Evolutionary conservation across 2,329 filamentous ascomycete genomes (phyloP), one percentile per base, ranked within the genome.

Genomic region (Cercospora beticola): DNA sequence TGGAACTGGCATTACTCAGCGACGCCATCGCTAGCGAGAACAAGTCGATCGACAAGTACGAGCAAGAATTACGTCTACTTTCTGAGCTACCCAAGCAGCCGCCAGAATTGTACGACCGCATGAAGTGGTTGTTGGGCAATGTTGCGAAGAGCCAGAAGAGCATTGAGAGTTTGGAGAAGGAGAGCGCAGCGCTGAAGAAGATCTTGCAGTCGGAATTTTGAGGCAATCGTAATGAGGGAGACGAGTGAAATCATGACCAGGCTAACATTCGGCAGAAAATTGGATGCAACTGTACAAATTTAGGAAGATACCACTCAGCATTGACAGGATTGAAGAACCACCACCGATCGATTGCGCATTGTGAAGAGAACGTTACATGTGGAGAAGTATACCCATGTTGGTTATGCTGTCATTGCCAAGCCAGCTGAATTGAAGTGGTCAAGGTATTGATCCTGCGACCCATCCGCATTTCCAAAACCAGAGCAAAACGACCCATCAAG

Each of bases 71-170:
- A 67, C 84, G 82, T 67, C 76, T 92, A 65, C 80, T 97, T n/a
- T 92, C 87, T 0, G 84, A 85, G 21, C 78, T 97, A 74, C 90
- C 90, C 6, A 89, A 86, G 62, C 88, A 92, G 78, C 91, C 93
- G 0, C 81, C 82, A 21, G 90, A 95, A 83, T 83, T 92, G 30
- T 83, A 82, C 0, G 85, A 86, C 0, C 83, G 94, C 36, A 85
- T 93, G 2, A 82, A 86, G 66, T 97, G 92, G 82, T 81, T 97
- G 71, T 79, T 97, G 58, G 79, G 78, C 0, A 97, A 97, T 82
- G 80, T 97, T 69, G 85, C 88, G 73, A 82, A 78, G n/a, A 89
- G 90, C 69, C 94, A 97, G 82, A 79, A 78, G 63, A 94, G 91
- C 83, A 88, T 97, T 68, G 85, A 88, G 74, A 84, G 81, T 64